These are phyloP conservation scores for Glomus cerebriforme DNA, from an alignment of 192 early-diverging fungal species.

Conservation along the genomic window DNA sequence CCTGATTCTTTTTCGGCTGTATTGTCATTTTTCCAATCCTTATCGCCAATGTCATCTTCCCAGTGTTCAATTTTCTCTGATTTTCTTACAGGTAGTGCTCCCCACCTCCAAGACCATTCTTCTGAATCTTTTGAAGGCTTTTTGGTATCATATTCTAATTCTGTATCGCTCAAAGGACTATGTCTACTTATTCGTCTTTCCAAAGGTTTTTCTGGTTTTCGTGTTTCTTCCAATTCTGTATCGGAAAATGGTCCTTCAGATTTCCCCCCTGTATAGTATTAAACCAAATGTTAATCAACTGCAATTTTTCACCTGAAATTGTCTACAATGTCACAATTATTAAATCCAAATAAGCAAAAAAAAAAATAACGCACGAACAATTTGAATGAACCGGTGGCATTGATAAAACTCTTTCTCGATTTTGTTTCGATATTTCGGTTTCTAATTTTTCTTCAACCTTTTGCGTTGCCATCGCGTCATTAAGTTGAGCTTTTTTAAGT, in stretches of 20 bases:
- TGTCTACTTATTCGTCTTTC: conserved; percentile 27
- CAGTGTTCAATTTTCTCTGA: conserved; percentile 37
- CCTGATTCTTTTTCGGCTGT: conserved; percentile 27
- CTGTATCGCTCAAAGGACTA: conserved; percentile 62
- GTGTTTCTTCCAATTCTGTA: conserved; percentile 26
- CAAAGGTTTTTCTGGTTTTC: conserved; percentile 27
- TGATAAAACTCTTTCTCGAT: background rate
- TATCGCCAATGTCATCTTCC: conserved; percentile 37
- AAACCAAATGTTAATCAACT: background rate
- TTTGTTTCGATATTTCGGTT: background rate
- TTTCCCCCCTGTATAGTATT: conserved; percentile 10
- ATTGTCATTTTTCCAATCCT: conserved; percentile 39
- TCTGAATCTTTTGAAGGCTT: conserved; percentile 27
- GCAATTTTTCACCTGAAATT: background rate
- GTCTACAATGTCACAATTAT: background rate
- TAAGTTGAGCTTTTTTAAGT: background rate
- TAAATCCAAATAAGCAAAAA: background rate
- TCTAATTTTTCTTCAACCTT: background rate
- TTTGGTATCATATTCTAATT: conserved; percentile 45
- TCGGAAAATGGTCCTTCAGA: conserved; percentile 30
- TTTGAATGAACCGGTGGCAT: conserved; percentile 4
- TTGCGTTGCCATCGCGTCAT: background rate
- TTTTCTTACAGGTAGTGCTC: conserved; percentile 62
- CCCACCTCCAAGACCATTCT: conserved; percentile 79
- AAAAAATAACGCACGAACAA: conserved; percentile 16